phyloP scores from a whole-genome alignment of 176 grass and related monocot genomes.

The Oryza rufipogon region DNA sequence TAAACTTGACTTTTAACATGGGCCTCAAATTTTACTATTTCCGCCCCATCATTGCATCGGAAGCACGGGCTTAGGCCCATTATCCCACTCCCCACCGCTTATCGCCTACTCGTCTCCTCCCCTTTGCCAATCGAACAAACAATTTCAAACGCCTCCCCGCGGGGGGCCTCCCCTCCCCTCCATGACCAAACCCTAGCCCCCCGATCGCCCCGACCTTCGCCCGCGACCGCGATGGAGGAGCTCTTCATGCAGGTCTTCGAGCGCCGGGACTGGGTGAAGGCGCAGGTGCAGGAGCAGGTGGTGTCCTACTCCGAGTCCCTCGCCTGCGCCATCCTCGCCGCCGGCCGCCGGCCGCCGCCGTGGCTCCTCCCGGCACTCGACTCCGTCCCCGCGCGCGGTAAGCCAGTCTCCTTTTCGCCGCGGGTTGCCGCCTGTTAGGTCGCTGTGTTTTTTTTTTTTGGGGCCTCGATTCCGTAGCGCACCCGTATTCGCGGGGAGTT shows the following conservation, averaged over 20 bases:
- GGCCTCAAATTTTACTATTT: neutral
- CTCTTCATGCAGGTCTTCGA: slow-evolving; percentile 71
- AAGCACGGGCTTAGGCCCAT: neutral
- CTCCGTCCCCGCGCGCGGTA: neutral
- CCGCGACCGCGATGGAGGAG: slow-evolving; percentile 53
- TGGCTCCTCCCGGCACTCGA: slow-evolving; percentile 38
- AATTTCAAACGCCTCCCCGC: slow-evolving; percentile 30
- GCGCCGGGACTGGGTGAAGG: slow-evolving; percentile 39
- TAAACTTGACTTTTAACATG: neutral
- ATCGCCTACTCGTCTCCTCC: no score
- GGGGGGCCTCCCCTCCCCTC: neutral
- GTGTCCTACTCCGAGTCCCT: slow-evolving; percentile 56
- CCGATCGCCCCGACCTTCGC: neutral
- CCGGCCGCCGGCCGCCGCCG: slow-evolving; percentile 39
- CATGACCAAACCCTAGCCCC: slow-evolving; percentile 34
- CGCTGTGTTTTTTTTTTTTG: neutral
- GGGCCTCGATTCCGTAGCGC: neutral
- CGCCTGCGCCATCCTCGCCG: slow-evolving; percentile 47
- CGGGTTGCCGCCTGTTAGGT: neutral
- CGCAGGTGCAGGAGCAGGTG: slow-evolving; percentile 54
- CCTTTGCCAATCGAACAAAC: neutral
- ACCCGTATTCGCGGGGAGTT: neutral
- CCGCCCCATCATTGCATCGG: neutral
- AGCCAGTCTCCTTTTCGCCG: neutral
- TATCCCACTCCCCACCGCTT: neutral